phyloP scores from a whole-genome alignment of 225 moss, liverwort and hornwort species.

The Marchantia paleacea region DNA sequence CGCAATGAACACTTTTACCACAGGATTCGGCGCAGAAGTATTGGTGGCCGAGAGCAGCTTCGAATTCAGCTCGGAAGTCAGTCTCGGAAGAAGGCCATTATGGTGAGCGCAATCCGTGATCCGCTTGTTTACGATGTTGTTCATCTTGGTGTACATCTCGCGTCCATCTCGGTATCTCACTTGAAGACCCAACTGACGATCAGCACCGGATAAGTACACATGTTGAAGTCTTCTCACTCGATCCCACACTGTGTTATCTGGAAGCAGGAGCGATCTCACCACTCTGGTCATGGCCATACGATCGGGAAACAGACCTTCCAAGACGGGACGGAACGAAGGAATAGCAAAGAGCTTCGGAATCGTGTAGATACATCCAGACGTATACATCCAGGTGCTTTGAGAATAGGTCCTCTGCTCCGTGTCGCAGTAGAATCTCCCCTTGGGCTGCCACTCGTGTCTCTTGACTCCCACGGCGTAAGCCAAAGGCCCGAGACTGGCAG shows the following conservation, averaged over 20 bases:
- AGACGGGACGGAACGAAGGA: constrained; percentile 55
- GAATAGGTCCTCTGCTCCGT: constrained; percentile 58
- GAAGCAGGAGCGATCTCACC: constrained; percentile 54
- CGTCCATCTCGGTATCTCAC: constrained; percentile 51
- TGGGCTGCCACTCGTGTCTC: constrained; percentile 51
- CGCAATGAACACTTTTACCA: constrained; percentile 44
- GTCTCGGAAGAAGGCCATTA: constrained; percentile 41
- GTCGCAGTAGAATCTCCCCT: constrained; percentile 59
- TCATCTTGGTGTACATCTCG: constrained; percentile 32
- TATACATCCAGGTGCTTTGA: constrained; percentile 61
- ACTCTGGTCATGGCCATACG: constrained; percentile 53
- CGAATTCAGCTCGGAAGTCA: not conserved
- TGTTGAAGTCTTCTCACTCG: constrained; percentile 47
- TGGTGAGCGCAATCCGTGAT: constrained; percentile 46
- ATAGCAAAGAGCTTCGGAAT: constrained; percentile 69
- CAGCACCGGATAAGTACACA: constrained; percentile 39
- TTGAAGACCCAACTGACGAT: constrained; percentile 62
- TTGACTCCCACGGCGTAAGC: constrained; percentile 34
- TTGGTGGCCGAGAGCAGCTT: not conserved
- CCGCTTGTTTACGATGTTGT: constrained; percentile 41
- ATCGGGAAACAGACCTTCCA: constrained; percentile 69
- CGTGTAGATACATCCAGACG: constrained; percentile 64
- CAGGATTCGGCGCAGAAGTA: constrained; percentile 1
- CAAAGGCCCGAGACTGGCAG: not conserved
- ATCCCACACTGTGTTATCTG: constrained; percentile 51